Percentiles rank a stretch among this genome's conserved stretches.
phyloP scores from a whole-genome alignment of 192 early-diverging fungal species.

The Coemansia sp. region DNA sequence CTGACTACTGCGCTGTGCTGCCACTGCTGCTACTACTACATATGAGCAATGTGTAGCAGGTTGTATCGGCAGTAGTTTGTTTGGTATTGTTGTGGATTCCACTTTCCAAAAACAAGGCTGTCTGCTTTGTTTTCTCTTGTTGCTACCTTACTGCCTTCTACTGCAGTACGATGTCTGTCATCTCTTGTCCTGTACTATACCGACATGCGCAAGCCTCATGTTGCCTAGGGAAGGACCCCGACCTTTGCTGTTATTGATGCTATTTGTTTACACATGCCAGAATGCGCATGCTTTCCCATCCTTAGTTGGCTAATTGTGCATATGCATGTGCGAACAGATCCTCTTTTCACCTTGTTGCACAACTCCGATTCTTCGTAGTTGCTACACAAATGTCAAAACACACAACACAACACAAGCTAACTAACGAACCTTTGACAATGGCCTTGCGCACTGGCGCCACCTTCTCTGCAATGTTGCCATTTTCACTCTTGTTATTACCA shows the following conservation, averaged over 20 bases:
- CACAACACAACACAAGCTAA: neutral
- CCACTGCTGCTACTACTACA: constrained; percentile 1
- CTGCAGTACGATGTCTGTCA: constrained; percentile 2
- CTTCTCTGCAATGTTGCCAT: neutral
- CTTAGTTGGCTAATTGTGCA: neutral
- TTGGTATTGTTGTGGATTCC: neutral
- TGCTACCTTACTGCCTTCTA: constrained; percentile 8
- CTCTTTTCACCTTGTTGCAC: neutral
- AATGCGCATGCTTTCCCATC: neutral
- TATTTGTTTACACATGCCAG: no score
- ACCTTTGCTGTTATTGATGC: no score
- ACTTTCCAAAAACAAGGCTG: neutral
- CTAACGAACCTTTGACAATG: neutral
- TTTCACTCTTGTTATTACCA: neutral
- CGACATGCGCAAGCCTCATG: neutral
- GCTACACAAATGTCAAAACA: neutral
- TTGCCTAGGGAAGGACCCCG: no score
- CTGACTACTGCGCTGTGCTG: neutral
- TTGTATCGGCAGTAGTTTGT: constrained; percentile 3
- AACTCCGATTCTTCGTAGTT: neutral
- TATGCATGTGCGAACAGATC: no score
- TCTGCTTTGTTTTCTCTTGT: neutral
- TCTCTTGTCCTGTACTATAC: constrained; percentile 6
- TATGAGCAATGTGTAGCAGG: neutral
- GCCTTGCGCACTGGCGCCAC: constrained; percentile 6